Base-by-base conservation (phyloP, 495 filamentous ascomycete species). In the Acidomyces sp. region DNA sequence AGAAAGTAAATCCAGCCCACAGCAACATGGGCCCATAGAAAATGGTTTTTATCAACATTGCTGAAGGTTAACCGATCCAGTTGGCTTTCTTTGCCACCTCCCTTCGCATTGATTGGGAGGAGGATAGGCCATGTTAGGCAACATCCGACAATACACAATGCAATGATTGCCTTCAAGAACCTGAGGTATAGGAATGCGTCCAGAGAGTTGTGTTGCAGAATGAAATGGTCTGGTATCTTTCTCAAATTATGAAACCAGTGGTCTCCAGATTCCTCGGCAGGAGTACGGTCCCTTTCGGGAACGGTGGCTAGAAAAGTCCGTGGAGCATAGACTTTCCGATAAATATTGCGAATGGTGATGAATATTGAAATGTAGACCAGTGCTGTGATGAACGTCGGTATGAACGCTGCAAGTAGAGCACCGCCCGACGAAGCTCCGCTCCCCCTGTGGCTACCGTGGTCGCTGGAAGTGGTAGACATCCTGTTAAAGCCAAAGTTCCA, bases 151-250 rank as follows among this genome's bases (percentile, higher is more conserved):
- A 93, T 76, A 65, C 76, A 80, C 34, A 93, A 74, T 31, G 71
- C 62, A 19, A 80, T 63, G 25, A 72, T 60, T 37, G 85, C 74
- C 51, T 82, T 80, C 41, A 96, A 62, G 57, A 84, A 93, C 28
- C 88, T 82, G 25, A 94, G 68, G 61, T 84, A 79, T 35, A 94
- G 72, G 55, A 86, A 94, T 25, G 82, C 77, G 59, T 93, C 85
- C 2, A 85, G 59, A 0, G 78, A 82, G 28, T 72, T 70, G 46
- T 78, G 71, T 33, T 80, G 72, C 25, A 83, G 62, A 3, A 79
- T 63, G 48, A 68, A 72, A 27, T 62, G 68, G 43, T 85, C 76
- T 16, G 72, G 64, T 6, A 82, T 68, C 18, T 65, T 66, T 34
- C 73, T 56, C 53, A 81, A 75, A 3, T 71, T 68, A 16, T 66